Evolutionary conservation across 768 basidiomycete genomes (phyloP), one percentile per base, ranked within the genome.

Genomic region (Mycena epipterygia): DNA sequence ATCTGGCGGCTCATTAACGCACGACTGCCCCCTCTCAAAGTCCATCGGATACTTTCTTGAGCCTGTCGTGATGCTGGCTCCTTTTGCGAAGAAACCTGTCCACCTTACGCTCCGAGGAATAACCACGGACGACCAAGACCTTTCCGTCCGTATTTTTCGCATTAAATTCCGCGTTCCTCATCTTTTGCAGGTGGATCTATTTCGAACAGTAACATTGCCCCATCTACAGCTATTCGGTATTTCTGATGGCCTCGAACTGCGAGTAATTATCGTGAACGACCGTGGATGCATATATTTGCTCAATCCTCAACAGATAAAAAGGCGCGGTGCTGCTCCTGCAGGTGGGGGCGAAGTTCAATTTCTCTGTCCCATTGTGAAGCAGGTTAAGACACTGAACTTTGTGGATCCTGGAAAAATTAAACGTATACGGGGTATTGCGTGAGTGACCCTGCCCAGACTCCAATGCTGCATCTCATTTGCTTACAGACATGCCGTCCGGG

Each of bases 301-400:
- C 41, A 65, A 46, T 27, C 25, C 27, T 29, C 16, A n/a, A 67
- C 67, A 96, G 93, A 98, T 99, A 65, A 97, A 93, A 80, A 97
- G 93, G 77, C 90, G 98, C n/a, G 98, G 98, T 2, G 89, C 96
- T 25, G 86, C 93, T 39, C 98, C 98, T 5, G 85, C 87, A 29
- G 98, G 98, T 19, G 98, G 98, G 6, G 98, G 98, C 32, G 96
- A 98, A 83, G 86, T 95, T 11, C 92, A 97, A 67, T 97, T 99
- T 77, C 80, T 95, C n/a, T 98, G 95, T 74, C 97, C 98, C 0
- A 84, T 95, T 17, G 90, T 98, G 5, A 95, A 95, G 76, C 93
- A 95, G 70, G 90, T 95, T 46, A 98, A 96, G 78, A 97, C 95
- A 0, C 77, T 99, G 57, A 94, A 98, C 77, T 99, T 99, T 75